phyloP scores from a whole-genome alignment of 2,329 filamentous ascomycete genomes.

The Nemania serpens region DNA sequence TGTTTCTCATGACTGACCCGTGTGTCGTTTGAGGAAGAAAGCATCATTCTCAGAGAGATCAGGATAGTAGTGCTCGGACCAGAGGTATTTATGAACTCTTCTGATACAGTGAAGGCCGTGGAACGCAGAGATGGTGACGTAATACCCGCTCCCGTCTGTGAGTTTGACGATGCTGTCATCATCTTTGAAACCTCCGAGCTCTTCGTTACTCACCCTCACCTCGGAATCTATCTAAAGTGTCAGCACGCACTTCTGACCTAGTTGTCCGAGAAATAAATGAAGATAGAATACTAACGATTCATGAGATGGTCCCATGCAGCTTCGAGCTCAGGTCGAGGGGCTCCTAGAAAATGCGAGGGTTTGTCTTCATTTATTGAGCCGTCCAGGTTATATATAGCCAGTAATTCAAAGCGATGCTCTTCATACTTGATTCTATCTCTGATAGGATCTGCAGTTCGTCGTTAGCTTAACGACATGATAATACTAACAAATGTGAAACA shows the following conservation, averaged over 20 bases:
- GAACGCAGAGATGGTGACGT: not conserved
- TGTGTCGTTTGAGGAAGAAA: not conserved
- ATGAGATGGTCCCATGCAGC: conserved; percentile 3
- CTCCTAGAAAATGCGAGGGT: not conserved
- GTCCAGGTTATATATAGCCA: not conserved
- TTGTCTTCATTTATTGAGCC: not conserved
- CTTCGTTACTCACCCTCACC: conserved; percentile 1
- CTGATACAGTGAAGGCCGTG: conserved; percentile 3
- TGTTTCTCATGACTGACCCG: not conserved
- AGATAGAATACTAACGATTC: not conserved
- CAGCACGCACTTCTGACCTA: not conserved
- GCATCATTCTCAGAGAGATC: not conserved
- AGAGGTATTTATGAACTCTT: conserved; percentile 2
- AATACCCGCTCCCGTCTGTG: conserved; percentile 1
- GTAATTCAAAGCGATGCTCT: not conserved
- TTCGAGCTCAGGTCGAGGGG: conserved; percentile 1
- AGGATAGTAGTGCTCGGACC: not conserved
- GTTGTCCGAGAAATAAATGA: too few relatives aligned
- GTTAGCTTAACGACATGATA: too few relatives aligned
- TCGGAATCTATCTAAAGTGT: not conserved
- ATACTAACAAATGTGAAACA: too few relatives aligned
- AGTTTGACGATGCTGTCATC: conserved; percentile 5
- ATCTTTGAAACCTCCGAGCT: not conserved
- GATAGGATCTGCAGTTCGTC: not conserved
- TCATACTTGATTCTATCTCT: not conserved